Base-by-base conservation (phyloP, 1,284 basidiomycete species). In the Microstroma glucosiphilum region DNA sequence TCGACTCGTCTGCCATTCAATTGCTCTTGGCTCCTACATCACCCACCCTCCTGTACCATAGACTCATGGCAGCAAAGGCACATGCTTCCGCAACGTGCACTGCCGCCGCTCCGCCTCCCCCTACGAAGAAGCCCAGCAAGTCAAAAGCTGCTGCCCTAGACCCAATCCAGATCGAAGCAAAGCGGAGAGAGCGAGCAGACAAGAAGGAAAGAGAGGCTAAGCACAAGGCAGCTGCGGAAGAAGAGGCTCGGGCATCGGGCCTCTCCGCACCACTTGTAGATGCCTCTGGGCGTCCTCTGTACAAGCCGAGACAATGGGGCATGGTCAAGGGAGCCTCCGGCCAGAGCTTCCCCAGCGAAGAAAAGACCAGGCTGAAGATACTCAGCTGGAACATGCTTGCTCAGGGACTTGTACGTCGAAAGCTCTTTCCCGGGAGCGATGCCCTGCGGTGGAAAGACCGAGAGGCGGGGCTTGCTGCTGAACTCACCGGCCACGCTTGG, bases 351-450 rank as follows among this genome's bases (percentile, higher is more conserved):
- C 21, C 21, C n/a, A 43, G 40, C 19, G 26, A 15, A 25, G 17
- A 23, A 3, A 57, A 19, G 46, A 25, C n/a, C 19, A 6, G 56
- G 6, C 19, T 59, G 19, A 58, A 57, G n/a, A 40, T 61, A 13
- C 26, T 61, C 37, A 61, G 60, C 61, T 77, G 75, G 73, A 72
- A 72, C 60, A 79, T 81, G 61, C 70, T 81, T 2, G 80, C 80
- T 0, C 80, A 81, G 60, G 78, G 79, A 3, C 69, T 82, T 30
- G 80, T 82, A 17, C 74, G 80, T 2, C 67, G 80, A 12, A 78
- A 77, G 56, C 69, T 82, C 6, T 82, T 82, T 61, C 81, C 81
- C 0, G 80, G 80, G 0, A 77, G 73, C n/a, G 80, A 82, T 63
- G 77, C 72, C 56, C 69, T 82, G 42, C 80, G 79, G 68, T 80